phyloP scores from a whole-genome alignment of 1,139 yeast genomes.

The Blastobotrys malaysiensis region DNA sequence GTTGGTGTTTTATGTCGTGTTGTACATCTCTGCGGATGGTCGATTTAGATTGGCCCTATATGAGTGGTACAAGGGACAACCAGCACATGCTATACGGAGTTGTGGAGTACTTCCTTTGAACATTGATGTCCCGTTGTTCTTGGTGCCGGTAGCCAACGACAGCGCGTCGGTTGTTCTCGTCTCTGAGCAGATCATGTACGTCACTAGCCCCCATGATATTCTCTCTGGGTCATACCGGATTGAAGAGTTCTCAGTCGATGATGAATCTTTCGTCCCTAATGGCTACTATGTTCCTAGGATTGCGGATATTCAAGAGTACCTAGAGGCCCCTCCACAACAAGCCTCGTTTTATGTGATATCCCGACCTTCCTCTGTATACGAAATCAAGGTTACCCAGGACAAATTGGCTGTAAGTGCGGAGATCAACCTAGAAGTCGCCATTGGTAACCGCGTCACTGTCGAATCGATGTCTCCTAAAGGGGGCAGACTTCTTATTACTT shows the following conservation, averaged over 20 bases:
- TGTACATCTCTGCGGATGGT: conserved; percentile 8
- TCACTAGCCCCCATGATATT: conserved; percentile 18
- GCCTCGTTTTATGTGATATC: not conserved
- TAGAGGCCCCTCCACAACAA: not conserved
- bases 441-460: not conserved
- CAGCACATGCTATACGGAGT: conserved; percentile 1
- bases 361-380: not conserved
- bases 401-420: not conserved
- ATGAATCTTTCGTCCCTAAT: not conserved
- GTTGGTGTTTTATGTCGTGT: conserved; percentile 12
- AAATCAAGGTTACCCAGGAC: not conserved
- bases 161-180: conserved; percentile 18
- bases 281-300: not conserved
- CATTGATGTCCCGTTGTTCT: conserved; percentile 16
- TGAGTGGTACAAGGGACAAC: conserved; percentile 14
- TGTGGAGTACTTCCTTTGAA: conserved; percentile 13
- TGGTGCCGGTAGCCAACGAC: conserved; percentile 19
- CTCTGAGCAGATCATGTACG: conserved; percentile 12
- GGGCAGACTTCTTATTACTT: conserved; percentile 11
- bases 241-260: conserved; percentile 8
- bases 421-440: not conserved
- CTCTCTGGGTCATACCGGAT: conserved; percentile 16
- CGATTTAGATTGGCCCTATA: conserved; percentile 11
- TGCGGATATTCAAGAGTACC: not conserved
- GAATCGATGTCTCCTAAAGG: not conserved